Base-by-base conservation (phyloP, 495 filamentous ascomycete species). In the Lentithecium fluviatile region DNA sequence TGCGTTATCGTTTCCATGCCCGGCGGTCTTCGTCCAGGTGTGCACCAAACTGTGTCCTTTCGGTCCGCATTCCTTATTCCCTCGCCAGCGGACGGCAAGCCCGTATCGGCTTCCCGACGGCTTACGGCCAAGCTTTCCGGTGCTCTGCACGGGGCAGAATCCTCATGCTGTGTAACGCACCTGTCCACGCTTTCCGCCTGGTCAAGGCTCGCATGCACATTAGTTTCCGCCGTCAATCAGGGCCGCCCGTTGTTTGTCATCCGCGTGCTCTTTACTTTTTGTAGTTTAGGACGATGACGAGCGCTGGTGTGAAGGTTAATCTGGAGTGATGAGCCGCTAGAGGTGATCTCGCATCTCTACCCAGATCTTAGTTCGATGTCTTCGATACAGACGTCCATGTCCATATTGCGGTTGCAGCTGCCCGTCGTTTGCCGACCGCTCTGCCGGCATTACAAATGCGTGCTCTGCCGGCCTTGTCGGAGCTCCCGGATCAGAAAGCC, bases 141-240 rank as follows among this genome's bases (percentile, higher is more conserved):
- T 45, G 40, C 32, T n/a, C 29, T 62, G 45, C 45, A 37, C 56
- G 32, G 23, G 49, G 56, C 56, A 45, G 56, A 56, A 54, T 56
- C 50, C 36, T 58, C 54, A 50, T 55, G 63, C 57, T 48, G 63
- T 66, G 63, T 57, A 66, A 66, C 63, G 5, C 52, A 53, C 57
- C 56, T 58, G 56, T 65, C 63, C 52, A 54, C 37, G 58, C 49
- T 45, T 46, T 51, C 38, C 17, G 45, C 57, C 32, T 50, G 58
- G 49, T 64, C 52, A 48, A 48, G 60, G 24, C 49, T 19, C 46
- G 50, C 62, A 47, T 46, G 26, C 52, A 60, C 57, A 60, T 66
- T 66, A 66, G 63, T 45, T 50, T 56, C 59, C 59, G 59, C 52
- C 59, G 52, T 56, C 59, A 62, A 34, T 48, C 58, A 55, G 58